Evolutionary conservation across 2,329 filamentous ascomycete genomes (phyloP), one percentile per base, ranked within the genome.

Genomic region (Madurella fahalii): DNA sequence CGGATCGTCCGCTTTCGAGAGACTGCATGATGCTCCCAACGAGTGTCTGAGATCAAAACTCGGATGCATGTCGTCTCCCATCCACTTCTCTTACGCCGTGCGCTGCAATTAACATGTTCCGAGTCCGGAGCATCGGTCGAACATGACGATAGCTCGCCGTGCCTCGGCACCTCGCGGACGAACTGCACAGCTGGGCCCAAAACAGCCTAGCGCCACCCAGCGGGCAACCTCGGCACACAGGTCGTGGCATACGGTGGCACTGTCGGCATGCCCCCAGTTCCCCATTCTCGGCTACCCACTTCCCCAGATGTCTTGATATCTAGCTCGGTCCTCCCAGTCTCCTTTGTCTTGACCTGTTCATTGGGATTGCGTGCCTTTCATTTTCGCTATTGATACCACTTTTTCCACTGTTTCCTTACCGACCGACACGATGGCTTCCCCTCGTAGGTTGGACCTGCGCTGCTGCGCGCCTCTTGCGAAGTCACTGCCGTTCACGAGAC

Each of bases 381-480:
- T 58, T 43, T 44, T 48, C 41, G 49, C 25, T 49, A 55, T 50
- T 60, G 52, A 55, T 54, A 61, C 55, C 51, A 52, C 34, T 41
- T 48, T 47, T 17, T 34, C 18, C 46, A 31, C 52, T 52, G 47
- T 20, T 34, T 52, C 16, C 39, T n/a, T 40, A 50, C 43, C 39
- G 47, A 48, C 56, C 56, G 51, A 53, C 72, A 74, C 60, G 62
- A 92, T 92, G 88, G 85, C 88, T 62, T 90, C 88, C 73, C 86
- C 88, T 74, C 89, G 89, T 92, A 84, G 71, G 87, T 55, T 12
- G 12, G n/a, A 37, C 43, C 77, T 44, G 54, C n/a, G n/a, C n/a
- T n/a, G 57, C 47, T 47, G 25, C 25, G 7, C 46, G 15, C 15
- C 15, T 40, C 40, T 31, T n/a, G 41, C 40, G 37, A 18, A 12